Evolutionary conservation across 2,329 filamentous ascomycete species (phyloP).

Genomic region (Aspergillus aculeatus): DNA sequence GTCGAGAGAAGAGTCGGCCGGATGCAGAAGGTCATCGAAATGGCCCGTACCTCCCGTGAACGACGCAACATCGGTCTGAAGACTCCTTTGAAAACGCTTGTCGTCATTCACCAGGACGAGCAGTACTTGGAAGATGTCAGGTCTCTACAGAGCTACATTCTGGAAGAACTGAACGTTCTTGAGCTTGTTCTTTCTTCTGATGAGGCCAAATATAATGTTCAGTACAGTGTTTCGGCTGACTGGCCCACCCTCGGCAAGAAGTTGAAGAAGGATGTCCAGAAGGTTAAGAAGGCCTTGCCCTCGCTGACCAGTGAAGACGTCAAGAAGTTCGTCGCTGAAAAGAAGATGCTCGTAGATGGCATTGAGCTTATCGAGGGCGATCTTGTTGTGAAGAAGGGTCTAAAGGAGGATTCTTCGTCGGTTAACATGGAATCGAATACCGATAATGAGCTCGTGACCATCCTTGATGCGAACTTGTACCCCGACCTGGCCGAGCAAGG

Average conservation of each 20-base stretch:
- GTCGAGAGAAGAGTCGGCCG: constrained; percentile 83
- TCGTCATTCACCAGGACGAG: constrained; percentile 81
- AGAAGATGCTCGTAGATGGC: constrained; percentile 77
- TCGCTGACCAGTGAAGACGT: constrained; percentile 75
- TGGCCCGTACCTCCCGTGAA: constrained; percentile 82
- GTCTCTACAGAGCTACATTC: constrained; percentile 82
- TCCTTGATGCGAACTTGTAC: constrained; percentile 80
- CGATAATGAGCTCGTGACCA: constrained; percentile 84
- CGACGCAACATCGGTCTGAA: constrained; percentile 81
- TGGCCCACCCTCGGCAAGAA: constrained; percentile 96
- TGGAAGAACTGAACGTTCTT: constrained; percentile 86
- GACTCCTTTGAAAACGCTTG: constrained; percentile 82
- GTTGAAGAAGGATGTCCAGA: constrained; percentile 88
- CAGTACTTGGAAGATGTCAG: constrained; percentile 84
- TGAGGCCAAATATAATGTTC: constrained; percentile 86
- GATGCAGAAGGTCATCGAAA: constrained; percentile 95
- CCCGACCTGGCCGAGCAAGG: constrained; percentile 86
- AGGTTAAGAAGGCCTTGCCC: constrained; percentile 87
- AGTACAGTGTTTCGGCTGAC: constrained; percentile 86
- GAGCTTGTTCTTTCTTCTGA: constrained; percentile 82
- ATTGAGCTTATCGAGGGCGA: constrained; percentile 81
- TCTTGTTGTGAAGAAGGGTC: constrained; percentile 74
- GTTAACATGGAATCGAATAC: constrained; percentile 82
- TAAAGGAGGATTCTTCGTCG: constrained; percentile 69
- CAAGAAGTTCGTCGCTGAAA: constrained; percentile 70